Evolutionary conservation across 2,329 filamentous ascomycete species (phyloP).

Genomic region (Diaporthe sp.): DNA sequence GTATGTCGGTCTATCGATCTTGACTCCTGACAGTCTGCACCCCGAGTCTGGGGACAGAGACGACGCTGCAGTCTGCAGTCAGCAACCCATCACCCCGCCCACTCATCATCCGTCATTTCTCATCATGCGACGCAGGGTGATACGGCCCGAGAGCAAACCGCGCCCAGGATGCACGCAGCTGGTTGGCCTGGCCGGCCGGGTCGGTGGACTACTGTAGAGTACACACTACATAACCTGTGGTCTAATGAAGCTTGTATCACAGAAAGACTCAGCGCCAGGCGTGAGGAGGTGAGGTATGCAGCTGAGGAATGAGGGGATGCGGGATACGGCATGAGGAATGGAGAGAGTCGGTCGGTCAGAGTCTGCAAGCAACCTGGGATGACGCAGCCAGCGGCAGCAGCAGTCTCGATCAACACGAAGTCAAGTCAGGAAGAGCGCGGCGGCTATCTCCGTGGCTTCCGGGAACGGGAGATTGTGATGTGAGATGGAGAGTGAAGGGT

Average conservation of each 20-base stretch:
- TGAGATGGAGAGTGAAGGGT: conserved; percentile 27
- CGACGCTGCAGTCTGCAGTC: conserved; percentile 6
- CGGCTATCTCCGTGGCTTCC: conserved; percentile 26
- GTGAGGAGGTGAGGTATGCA: background rate
- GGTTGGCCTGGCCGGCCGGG: conserved; percentile 3
- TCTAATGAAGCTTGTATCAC: background rate
- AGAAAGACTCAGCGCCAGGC: conserved; percentile 15
- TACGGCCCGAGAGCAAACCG: conserved; percentile 12
- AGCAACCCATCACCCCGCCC: background rate
- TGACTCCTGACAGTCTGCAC: background rate
- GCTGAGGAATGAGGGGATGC: conserved; percentile 13
- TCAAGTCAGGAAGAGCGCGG: background rate
- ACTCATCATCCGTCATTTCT: conserved; percentile 19
- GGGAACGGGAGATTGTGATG: conserved; percentile 27
- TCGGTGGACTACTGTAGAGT: background rate
- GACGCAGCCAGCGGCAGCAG: conserved; percentile 11
- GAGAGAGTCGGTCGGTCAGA: background rate
- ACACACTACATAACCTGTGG: background rate
- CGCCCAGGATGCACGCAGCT: background rate
- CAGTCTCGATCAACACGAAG: too few species aligned
- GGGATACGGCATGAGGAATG: conserved; percentile 3
- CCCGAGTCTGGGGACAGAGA: conserved; percentile 15
- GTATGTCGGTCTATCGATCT: background rate
- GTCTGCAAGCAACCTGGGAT: background rate
- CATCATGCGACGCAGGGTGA: conserved; percentile 21